These are phyloP conservation scores for Amphichorda felina DNA, from an alignment of 2,329 filamentous ascomycete genomes.

Conservation along the genomic window DNA sequence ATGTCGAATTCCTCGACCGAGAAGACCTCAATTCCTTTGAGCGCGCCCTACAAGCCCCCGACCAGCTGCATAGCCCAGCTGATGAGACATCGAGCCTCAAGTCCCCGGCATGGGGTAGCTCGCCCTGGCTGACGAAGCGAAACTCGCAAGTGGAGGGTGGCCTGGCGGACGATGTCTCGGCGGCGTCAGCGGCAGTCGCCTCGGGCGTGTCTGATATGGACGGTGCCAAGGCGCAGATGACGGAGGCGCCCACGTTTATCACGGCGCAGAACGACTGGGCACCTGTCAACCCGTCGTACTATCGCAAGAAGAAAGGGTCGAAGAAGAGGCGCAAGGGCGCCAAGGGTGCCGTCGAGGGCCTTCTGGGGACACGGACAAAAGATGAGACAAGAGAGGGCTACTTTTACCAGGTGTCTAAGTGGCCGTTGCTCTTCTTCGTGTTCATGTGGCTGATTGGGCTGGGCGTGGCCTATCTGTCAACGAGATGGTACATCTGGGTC, in stretches of 20 bases:
- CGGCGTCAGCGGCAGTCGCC: conserved; percentile 25
- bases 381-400: conserved; percentile 95
- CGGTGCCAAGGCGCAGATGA: conserved; percentile 10
- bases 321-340: conserved; percentile 17
- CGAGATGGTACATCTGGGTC: conserved; percentile 76
- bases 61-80: conserved; percentile 52
- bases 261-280: conserved; percentile 94
- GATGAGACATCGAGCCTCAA: conserved; percentile 33
- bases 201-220: conserved; percentile 13
- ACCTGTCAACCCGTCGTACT: conserved; percentile 65
- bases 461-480: conserved; percentile 61
- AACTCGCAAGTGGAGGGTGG: conserved; percentile 18
- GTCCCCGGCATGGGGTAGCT: conserved; percentile 27
- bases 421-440: conserved; percentile 76
- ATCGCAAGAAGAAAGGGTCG: conserved; percentile 24
- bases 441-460: conserved; percentile 70
- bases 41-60: conserved; percentile 70
- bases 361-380: conserved; percentile 49
- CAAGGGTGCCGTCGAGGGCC: conserved; percentile 23
- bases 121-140: conserved; percentile 29
- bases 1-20: conserved; percentile 63
- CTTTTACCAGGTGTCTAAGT: conserved; percentile 80
- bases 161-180: conserved; percentile 18
- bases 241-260: conserved; percentile 46
- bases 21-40: conserved; percentile 70